These are phyloP conservation scores for Magnolia changhungtana DNA, from an alignment of 164 flowering plant species.

Conservation along the genomic window DNA sequence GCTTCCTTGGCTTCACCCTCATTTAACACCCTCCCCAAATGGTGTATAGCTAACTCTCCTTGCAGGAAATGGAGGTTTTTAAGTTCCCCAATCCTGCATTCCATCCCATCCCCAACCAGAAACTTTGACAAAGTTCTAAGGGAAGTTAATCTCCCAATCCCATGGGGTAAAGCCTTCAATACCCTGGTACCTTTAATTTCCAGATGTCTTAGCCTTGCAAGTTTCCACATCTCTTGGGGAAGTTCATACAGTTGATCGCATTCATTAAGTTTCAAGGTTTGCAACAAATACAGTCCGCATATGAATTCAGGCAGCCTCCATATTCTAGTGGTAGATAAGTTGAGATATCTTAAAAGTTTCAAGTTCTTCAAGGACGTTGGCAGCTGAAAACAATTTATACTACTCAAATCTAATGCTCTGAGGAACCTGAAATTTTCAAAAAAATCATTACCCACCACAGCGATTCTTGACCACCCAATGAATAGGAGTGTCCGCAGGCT, in stretches of 20 bases:
- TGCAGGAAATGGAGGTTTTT: neutral
- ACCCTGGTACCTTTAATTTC: neutral
- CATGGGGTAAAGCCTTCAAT: neutral
- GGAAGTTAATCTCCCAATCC: neutral
- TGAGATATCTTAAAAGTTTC: neutral
- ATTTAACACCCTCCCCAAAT: neutral
- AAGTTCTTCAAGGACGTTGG: neutral
- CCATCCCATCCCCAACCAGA: neutral
- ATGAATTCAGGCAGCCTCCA: neutral
- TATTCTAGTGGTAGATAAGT: too few relatives aligned
- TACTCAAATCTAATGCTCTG: neutral
- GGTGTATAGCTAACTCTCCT: neutral
- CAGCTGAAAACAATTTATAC: neutral
- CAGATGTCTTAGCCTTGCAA: neutral
- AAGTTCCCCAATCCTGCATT: neutral
- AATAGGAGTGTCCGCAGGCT: neutral
- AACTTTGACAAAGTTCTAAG: neutral
- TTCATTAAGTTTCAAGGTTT: neutral
- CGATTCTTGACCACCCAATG: neutral
- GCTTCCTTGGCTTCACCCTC: slow-evolving; percentile 1
- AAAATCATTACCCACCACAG: neutral
- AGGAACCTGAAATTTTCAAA: neutral
- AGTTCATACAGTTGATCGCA: neutral
- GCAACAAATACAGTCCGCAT: neutral
- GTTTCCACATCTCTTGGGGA: neutral